These are phyloP conservation scores for Rhizopus sp. DNA, from an alignment of 371 early-diverging fungal species.

Conservation along the genomic window DNA sequence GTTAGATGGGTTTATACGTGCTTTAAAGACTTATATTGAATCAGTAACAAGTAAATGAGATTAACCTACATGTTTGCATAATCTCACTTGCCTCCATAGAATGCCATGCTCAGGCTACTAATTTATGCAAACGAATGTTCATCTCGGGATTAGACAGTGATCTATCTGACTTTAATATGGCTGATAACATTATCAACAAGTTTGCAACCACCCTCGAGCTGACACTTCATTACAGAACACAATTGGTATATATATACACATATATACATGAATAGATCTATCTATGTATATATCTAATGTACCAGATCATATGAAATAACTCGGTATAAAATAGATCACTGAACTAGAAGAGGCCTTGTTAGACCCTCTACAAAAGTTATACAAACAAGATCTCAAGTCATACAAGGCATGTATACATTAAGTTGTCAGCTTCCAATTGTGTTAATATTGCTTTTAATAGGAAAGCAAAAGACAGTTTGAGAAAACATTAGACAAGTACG, in stretches of 20 bases:
- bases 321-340: constrained; percentile 40
- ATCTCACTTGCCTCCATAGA: constrained; percentile 23
- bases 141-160: constrained; percentile 36
- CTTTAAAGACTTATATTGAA: constrained; percentile 45
- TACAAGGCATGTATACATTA: constrained; percentile 33
- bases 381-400: constrained; percentile 60
- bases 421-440: background rate
- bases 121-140: constrained; percentile 34
- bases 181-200: constrained; percentile 35
- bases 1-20: constrained; percentile 54
- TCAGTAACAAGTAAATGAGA: constrained; percentile 39
- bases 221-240: constrained; percentile 47
- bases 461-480: constrained; percentile 58
- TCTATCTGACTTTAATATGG: constrained; percentile 34
- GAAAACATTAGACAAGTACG: constrained; percentile 64
- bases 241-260: constrained; percentile 49
- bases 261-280: constrained; percentile 41
- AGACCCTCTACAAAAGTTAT: constrained; percentile 56
- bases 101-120: constrained; percentile 35
- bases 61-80: background rate
- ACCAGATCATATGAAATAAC: constrained; percentile 28
- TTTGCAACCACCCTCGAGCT: constrained; percentile 53
- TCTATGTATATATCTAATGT: constrained; percentile 40
- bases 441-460: constrained; percentile 10
- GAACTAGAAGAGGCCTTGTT: constrained; percentile 57